phyloP scores from a whole-genome alignment of 208 protist genomes.

The Acanthamoeba lenticulata region DNA sequence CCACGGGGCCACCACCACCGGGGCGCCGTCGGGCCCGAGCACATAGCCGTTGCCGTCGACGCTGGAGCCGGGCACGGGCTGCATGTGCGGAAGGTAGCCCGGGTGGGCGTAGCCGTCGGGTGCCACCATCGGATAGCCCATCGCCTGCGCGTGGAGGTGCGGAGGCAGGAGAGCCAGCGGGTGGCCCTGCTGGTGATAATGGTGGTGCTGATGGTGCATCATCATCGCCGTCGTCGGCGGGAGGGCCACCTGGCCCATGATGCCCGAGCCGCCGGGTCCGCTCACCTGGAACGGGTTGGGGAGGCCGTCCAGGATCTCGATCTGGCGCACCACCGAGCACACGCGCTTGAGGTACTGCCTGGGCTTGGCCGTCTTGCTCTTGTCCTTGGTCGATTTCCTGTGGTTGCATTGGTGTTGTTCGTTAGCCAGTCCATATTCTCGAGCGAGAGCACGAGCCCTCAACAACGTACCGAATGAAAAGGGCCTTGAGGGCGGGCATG shows the following conservation, averaged over 20 bases:
- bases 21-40: not conserved
- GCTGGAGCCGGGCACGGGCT: not conserved
- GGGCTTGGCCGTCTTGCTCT: conserved; percentile 54
- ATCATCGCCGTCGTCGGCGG: not conserved
- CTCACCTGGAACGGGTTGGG: conserved; percentile 11
- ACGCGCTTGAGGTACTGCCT: conserved; percentile 48
- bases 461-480: conserved; percentile 19
- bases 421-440: no score
- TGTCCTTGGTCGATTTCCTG: conserved; percentile 48
- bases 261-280: not conserved
- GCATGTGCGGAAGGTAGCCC: conserved; percentile 11
- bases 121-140: not conserved
- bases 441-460: not conserved
- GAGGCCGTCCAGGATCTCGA: conserved; percentile 30
- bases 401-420: no score
- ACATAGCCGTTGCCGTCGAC: not conserved
- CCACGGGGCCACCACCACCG: not conserved
- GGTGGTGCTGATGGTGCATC: not conserved
- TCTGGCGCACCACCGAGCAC: conserved; percentile 50
- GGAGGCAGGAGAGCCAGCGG: no score
- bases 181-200: not conserved
- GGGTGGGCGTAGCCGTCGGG: not conserved
- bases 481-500: conserved; percentile 40
- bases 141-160: no score
- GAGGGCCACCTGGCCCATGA: not conserved